Evolutionary conservation across 1,139 yeast species (phyloP).

Genomic region (Candida glucosophila): DNA sequence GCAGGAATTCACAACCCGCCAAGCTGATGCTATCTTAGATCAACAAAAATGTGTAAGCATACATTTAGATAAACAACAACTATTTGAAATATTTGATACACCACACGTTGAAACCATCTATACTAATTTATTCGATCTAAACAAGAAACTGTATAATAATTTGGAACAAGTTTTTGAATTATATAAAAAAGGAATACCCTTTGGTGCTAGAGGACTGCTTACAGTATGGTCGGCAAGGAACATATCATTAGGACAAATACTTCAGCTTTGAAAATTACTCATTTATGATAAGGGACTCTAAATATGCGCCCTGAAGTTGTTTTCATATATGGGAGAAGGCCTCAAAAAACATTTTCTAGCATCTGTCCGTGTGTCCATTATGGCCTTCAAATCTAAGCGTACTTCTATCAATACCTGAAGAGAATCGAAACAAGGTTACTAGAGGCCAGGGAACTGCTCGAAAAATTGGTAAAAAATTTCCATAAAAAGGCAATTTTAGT

Average conservation of each 20-base stretch:
- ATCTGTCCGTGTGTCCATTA: no score
- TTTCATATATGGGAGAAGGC: no score
- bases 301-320: no score
- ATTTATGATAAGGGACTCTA: no score
- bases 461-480: conserved; percentile 61
- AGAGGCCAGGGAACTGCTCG: conserved; percentile 70
- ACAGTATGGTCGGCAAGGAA: conserved; percentile 6
- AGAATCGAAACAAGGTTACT: conserved; percentile 41
- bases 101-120: conserved; percentile 15
- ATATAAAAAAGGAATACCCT: conserved; percentile 7
- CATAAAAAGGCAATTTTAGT: conserved; percentile 67
- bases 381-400: conserved; percentile 36
- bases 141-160: conserved; percentile 1
- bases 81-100: conserved; percentile 10
- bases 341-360: no score
- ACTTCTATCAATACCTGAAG: conserved; percentile 58
- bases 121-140: conserved; percentile 4
- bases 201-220: conserved; percentile 2
- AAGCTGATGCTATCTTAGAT: conserved; percentile 6
- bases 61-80: conserved; percentile 9
- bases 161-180: conserved; percentile 4
- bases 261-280: no score
- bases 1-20: background rate
- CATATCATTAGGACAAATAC: no score
- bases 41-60: conserved; percentile 11